These are phyloP conservation scores for Quercus lobata DNA, from an alignment of 331 rosid genomes.

Conservation along the genomic window DNA sequence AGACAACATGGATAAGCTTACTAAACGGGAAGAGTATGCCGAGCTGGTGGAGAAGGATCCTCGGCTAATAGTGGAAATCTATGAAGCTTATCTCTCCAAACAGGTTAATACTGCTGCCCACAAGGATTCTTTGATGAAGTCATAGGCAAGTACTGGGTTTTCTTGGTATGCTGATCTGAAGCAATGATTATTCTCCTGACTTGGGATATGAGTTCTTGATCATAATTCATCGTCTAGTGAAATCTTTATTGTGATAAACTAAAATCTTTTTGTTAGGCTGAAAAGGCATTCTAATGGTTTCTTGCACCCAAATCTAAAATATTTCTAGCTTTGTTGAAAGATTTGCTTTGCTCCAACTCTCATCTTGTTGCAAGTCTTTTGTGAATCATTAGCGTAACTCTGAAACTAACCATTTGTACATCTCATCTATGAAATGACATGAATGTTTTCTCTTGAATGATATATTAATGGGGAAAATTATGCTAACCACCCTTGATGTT, in stretches of 20 bases:
- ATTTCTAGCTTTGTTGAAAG: not conserved
- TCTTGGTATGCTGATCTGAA: not conserved
- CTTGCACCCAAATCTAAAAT: not conserved
- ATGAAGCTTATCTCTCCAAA: slow-evolving; percentile 66
- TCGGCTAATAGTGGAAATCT: slow-evolving; percentile 69
- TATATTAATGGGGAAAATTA: no score
- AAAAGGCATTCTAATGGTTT: not conserved
- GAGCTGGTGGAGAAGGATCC: slow-evolving; percentile 74
- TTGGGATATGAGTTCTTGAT: slow-evolving; percentile 9
- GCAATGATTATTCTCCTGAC: slow-evolving; percentile 4
- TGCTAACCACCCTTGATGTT: no score
- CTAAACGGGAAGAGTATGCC: slow-evolving; percentile 47
- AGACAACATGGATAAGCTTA: slow-evolving; percentile 65
- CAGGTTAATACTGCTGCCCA: slow-evolving; percentile 70
- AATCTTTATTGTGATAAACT: slow-evolving; percentile 1
- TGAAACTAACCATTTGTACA: not conserved
- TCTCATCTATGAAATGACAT: not conserved
- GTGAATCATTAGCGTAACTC: not conserved
- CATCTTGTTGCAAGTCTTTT: not conserved
- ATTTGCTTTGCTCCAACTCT: not conserved
- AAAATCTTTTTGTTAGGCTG: not conserved
- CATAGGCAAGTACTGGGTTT: slow-evolving; percentile 12
- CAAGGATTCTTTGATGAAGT: slow-evolving; percentile 19
- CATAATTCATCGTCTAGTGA: slow-evolving; percentile 6
- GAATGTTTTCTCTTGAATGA: no score